Conservation (phyloP, 2,329 filamentous ascomycete species). For the Aspergillus clavatus region DNA sequence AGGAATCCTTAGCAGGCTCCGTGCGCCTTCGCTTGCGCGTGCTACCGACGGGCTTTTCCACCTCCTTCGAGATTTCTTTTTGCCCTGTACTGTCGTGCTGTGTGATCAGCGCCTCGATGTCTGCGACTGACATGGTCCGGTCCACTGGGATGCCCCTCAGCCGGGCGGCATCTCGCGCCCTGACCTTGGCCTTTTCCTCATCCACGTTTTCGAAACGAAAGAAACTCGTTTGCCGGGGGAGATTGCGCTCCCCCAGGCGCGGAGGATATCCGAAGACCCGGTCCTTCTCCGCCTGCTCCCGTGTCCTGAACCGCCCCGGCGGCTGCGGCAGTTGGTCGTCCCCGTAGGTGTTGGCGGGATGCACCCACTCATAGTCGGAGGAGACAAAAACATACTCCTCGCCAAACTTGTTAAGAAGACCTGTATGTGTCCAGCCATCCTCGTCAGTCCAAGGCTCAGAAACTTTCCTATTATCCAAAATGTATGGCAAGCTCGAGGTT, state of each 20-base stretch:
- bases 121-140: constrained; percentile 13
- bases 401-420: constrained; percentile 24
- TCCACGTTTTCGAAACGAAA: constrained; percentile 23
- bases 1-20: background rate
- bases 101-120: constrained; percentile 18
- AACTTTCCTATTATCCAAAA: constrained; percentile 14
- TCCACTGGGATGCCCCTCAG: constrained; percentile 17
- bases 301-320: constrained; percentile 23
- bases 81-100: constrained; percentile 10
- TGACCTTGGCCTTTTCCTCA: constrained; percentile 18
- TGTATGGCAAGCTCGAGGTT: constrained; percentile 9
- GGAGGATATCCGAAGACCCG: constrained; percentile 31
- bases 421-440: constrained; percentile 30
- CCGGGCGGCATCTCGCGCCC: constrained; percentile 19
- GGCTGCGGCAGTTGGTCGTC: constrained; percentile 22
- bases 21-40: constrained; percentile 12
- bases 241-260: constrained; percentile 26
- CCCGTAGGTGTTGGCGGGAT: constrained; percentile 26
- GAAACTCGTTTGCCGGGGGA: constrained; percentile 17
- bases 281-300: constrained; percentile 25
- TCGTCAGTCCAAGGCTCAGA: constrained; percentile 24
- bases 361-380: constrained; percentile 20
- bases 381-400: constrained; percentile 27
- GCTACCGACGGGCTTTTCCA: background rate
- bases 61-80: background rate